These are phyloP conservation scores for Phytophthora podocarpi DNA, from an alignment of 352 stramenopile genomes.

Conservation along the genomic window DNA sequence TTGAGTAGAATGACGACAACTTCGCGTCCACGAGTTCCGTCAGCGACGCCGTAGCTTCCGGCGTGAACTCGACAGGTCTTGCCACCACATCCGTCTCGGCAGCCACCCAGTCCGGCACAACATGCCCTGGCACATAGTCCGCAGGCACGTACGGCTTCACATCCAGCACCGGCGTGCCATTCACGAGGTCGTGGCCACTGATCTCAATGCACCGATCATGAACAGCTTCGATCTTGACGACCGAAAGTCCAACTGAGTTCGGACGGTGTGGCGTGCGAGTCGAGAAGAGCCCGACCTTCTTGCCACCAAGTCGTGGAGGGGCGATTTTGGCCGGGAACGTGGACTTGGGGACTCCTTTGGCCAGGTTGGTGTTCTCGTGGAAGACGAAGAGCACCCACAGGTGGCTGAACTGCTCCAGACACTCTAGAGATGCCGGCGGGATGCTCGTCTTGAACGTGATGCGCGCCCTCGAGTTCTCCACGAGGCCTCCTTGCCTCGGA, in stretches of 20 bases:
- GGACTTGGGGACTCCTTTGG: conserved; percentile 53
- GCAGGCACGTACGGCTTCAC: conserved; percentile 98
- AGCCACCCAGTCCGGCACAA: conserved; percentile 74
- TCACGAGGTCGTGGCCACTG: conserved; percentile 93
- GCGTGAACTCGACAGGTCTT: conserved; percentile 61
- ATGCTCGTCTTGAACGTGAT: conserved; percentile 83
- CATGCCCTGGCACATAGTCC: conserved; percentile 63
- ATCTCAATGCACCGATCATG: conserved; percentile 87
- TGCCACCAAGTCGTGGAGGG: conserved; percentile 68
- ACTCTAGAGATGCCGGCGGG: conserved; percentile 73
- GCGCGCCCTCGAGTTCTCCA: conserved; percentile 63
- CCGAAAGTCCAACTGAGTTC: conserved; percentile 94
- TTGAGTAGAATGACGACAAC: conserved; percentile 71
- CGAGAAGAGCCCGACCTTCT: conserved; percentile 95
- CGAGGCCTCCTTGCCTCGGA: conserved; percentile 78
- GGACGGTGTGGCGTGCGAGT: conserved; percentile 96
- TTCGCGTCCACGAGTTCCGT: conserved; percentile 46
- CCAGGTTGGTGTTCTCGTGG: conserved; percentile 90
- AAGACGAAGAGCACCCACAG: conserved; percentile 93
- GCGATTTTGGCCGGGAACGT: conserved; percentile 86
- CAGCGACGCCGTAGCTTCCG: conserved; percentile 44
- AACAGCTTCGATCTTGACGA: conserved; percentile 91
- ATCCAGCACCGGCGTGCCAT: conserved; percentile 98
- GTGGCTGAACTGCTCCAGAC: conserved; percentile 88
- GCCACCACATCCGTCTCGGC: conserved; percentile 52